phyloP scores from a whole-genome alignment of 2,329 filamentous ascomycete species.

The Cordyceps militaris region DNA sequence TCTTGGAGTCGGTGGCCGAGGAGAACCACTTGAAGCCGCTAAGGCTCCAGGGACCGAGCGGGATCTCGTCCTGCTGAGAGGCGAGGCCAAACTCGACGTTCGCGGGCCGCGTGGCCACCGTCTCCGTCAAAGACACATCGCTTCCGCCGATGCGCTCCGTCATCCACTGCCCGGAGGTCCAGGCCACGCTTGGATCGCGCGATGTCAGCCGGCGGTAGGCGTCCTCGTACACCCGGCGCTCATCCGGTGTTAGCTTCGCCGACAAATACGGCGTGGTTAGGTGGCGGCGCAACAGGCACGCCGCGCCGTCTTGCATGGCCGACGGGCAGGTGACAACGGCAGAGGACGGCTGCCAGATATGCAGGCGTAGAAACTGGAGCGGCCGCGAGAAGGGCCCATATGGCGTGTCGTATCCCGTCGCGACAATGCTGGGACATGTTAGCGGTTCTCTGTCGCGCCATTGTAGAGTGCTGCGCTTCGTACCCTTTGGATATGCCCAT shows the following conservation, averaged over 20 bases:
- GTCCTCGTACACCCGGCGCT: constrained; percentile 41
- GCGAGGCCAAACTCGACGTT: constrained; percentile 7
- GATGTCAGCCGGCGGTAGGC: constrained; percentile 48
- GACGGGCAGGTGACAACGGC: constrained; percentile 58
- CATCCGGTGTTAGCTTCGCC: constrained; percentile 20
- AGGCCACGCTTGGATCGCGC: constrained; percentile 42
- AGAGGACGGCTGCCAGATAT: constrained; percentile 53
- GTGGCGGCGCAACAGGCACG: constrained; percentile 41
- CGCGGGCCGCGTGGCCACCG: constrained; percentile 37
- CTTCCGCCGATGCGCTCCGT: constrained; percentile 63
- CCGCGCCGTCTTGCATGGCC: constrained; percentile 60
- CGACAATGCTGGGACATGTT: constrained; percentile 39
- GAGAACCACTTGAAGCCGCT: constrained; percentile 66
- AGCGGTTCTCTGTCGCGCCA: background rate
- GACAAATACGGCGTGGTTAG: constrained; percentile 26
- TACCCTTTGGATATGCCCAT: constrained; percentile 51
- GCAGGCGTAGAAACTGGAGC: constrained; percentile 50
- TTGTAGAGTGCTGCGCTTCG: background rate
- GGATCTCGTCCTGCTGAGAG: constrained; percentile 13
- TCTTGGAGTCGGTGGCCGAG: constrained; percentile 56
- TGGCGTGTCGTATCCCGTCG: constrained; percentile 51
- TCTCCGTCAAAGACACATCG: constrained; percentile 63
- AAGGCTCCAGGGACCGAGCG: constrained; percentile 49
- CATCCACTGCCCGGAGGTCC: constrained; percentile 76
- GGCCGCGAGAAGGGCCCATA: constrained; percentile 45